Conservation (phyloP, 202 grass and related monocot species). For the Carex arenaria region DNA sequence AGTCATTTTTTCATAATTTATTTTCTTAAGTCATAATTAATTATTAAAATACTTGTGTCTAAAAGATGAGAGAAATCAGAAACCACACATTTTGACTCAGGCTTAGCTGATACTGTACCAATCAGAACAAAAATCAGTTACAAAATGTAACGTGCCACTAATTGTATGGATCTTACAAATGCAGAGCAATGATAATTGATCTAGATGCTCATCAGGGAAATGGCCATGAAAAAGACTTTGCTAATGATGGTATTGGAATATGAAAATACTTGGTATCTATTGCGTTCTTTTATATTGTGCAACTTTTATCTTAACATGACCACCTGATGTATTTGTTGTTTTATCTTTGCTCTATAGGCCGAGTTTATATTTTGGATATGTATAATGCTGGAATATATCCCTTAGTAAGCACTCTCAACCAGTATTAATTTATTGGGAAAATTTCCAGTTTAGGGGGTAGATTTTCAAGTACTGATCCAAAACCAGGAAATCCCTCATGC, state of each 20-base stretch:
- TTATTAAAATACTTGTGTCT: not conserved
- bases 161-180: slow-evolving; percentile 10
- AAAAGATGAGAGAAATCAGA: not conserved
- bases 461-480: not conserved
- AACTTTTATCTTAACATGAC: not conserved
- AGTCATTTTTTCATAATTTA: not conserved
- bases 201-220: slow-evolving; percentile 98
- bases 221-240: slow-evolving; percentile 92
- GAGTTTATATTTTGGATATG: slow-evolving; percentile 96
- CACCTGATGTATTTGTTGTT: not conserved
- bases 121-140: not conserved
- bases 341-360: slow-evolving; percentile 13
- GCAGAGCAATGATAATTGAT: slow-evolving; percentile 90
- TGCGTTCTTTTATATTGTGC: slow-evolving; percentile 18
- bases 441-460: not conserved
- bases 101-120: not conserved
- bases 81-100: not conserved
- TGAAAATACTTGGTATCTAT: slow-evolving; percentile 1
- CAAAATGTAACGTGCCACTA: not conserved
- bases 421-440: not conserved
- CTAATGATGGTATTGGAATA: slow-evolving; percentile 54
- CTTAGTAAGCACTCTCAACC: slow-evolving; percentile 50
- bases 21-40: not conserved
- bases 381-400: slow-evolving; percentile 96
- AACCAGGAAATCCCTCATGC: not conserved